phyloP scores from a whole-genome alignment of 164 flowering plant genomes.

The Vitis rotundifolia region DNA sequence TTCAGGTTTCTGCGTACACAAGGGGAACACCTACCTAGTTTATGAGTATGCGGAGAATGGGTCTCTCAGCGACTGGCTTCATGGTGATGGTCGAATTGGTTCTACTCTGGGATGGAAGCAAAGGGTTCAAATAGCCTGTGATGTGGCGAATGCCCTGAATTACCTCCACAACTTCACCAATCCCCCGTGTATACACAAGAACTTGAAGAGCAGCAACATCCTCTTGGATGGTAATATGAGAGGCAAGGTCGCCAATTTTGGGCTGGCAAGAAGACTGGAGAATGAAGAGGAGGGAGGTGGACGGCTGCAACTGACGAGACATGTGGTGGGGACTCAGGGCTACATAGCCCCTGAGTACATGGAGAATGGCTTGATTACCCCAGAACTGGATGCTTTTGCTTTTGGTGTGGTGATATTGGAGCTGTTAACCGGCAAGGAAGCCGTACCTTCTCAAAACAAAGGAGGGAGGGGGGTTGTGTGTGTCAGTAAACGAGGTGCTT shows the following conservation, averaged over 20 bases:
- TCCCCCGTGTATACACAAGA: constrained; percentile 63
- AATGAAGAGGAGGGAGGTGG: constrained; percentile 22
- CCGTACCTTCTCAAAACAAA: constrained; percentile 7
- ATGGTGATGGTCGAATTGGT: constrained; percentile 11
- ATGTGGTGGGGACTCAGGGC: constrained; percentile 70
- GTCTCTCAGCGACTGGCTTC: constrained; percentile 56
- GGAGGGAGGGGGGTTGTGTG: constrained; percentile 13
- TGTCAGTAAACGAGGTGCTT: constrained; percentile 35
- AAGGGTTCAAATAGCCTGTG: constrained; percentile 66
- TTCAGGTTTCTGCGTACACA: constrained; percentile 59
- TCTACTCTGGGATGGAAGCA: constrained; percentile 52
- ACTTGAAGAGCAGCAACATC: constrained; percentile 61
- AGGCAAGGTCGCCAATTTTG: constrained; percentile 62
- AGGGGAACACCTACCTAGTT: constrained; percentile 61
- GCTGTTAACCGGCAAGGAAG: constrained; percentile 67
- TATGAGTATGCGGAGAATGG: constrained; percentile 70
- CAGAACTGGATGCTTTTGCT: constrained; percentile 68
- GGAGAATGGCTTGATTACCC: constrained; percentile 61
- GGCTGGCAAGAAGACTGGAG: constrained; percentile 42
- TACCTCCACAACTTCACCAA: constrained; percentile 63
- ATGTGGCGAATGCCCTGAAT: constrained; percentile 62
- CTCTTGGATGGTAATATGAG: constrained; percentile 50
- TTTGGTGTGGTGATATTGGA: constrained; percentile 72
- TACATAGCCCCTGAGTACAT: constrained; percentile 77
- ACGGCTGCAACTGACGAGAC: constrained; percentile 46